Evolutionary conservation across 169 alveolate species (phyloP), one percentile per base, ranked within the genome.

Genomic region (Plasmodium malariae): DNA sequence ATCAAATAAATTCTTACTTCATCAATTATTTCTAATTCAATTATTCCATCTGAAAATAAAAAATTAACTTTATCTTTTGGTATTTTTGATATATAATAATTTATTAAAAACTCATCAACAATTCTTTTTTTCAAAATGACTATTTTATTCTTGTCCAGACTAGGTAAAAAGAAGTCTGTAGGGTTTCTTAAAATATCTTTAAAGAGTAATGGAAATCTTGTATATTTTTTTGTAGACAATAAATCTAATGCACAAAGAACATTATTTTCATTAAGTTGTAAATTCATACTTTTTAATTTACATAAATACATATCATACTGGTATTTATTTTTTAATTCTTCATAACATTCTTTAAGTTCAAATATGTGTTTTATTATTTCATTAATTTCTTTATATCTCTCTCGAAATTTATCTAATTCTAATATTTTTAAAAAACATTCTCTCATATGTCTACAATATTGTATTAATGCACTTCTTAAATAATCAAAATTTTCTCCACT

Each of bases 401-500:
- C 73, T 12, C 69, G 26, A 37, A 40, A 76, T 62, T 49, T 37
- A 9, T 76, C 74, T 43, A 76, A 0, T 36, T 76, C 76, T 24
- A 60, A 51, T 30, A 76, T n/a, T 36, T 76, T 76, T 36, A 76
- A 51, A 54, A 62, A 76, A 54, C 89, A 76, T 30, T 76, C 89
- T 55, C 89, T 60, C 78, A 76, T 76, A 54, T 76, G 89, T 12
- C 89, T 45, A 69, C 89, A 76, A 28, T 76, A 76, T 54, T 76
- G 89, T 48, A 76, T 76, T 49, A 76, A 69, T 21, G 89, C 89
- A 19, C 89, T 76, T 62, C 74, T 17, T 45, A 76, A 69, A 55
- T 40, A 54, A 26, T 76, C 65, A 11, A 1, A 62, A 28, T 76
- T 76, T 4, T 62, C 76, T 11, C 89, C 89, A 21, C 19, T 76